phyloP scores from a whole-genome alignment of 176 grass and related monocot genomes.

The Cocos nucifera region DNA sequence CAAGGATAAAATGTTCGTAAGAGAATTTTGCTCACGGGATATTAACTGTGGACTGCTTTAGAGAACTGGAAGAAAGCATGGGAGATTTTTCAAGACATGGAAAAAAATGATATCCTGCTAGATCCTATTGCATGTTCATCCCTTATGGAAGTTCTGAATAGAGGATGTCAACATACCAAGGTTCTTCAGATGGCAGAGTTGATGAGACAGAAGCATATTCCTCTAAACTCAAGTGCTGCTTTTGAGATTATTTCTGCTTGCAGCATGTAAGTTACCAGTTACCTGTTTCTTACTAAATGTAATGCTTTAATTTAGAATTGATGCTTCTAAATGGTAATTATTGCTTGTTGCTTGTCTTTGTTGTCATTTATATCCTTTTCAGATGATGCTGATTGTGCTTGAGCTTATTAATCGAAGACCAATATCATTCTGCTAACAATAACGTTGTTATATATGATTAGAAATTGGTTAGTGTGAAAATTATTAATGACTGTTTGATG shows the following conservation, averaged over 20 bases:
- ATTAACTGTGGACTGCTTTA: constrained; percentile 41
- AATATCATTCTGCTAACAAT: no score
- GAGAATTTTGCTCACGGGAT: constrained; percentile 12
- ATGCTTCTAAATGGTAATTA: no score
- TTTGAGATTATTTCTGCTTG: constrained; percentile 82
- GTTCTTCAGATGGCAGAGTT: constrained; percentile 64
- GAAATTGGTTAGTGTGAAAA: no score
- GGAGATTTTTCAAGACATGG: constrained; percentile 73
- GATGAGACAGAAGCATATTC: constrained; percentile 65
- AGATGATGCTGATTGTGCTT: no score
- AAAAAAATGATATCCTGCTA: constrained; percentile 40
- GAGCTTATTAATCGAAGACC: no score
- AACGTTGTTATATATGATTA: no score
- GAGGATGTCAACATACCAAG: constrained; percentile 48
- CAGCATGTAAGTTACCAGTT: constrained; percentile 56
- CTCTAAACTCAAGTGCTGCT: constrained; percentile 62
- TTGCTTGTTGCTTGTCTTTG: no score
- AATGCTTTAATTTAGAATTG: no score
- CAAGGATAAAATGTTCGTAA: constrained; percentile 8
- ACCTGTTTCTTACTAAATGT: constrained; percentile 4
- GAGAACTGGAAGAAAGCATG: constrained; percentile 61
- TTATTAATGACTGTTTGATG: no score
- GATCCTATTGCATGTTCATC: constrained; percentile 78
- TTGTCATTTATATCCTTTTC: no score
- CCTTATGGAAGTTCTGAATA: constrained; percentile 73